Evolutionary conservation across 352 stramenopile genomes (phyloP).

Genomic region (Thalassiosira livingstoniorum): DNA sequence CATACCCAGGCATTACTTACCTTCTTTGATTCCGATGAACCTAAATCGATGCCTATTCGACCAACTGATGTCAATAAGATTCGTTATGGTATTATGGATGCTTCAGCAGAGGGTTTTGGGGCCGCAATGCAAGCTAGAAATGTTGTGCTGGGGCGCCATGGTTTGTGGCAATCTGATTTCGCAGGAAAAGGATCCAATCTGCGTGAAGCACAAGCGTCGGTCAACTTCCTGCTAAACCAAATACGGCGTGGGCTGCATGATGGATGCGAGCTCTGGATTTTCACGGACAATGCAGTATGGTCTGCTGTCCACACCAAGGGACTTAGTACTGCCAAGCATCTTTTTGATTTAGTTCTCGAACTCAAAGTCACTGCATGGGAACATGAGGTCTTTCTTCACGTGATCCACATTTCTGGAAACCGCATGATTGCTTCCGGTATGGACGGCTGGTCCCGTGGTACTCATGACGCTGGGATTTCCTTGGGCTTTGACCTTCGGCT

Average conservation of each 20-base stretch:
- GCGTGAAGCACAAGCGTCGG: neutral
- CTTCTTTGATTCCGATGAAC: neutral
- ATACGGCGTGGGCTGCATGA: neutral
- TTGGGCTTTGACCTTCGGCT: neutral
- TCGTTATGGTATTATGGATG: neutral
- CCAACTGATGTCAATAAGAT: neutral
- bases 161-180: neutral
- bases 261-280: neutral
- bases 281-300: neutral
- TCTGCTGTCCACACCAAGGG: neutral
- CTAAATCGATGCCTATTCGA: neutral
- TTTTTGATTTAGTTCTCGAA: neutral
- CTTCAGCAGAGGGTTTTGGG: neutral
- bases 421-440: neutral
- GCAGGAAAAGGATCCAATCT: neutral
- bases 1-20: neutral
- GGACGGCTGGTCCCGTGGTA: neutral
- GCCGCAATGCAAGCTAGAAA: neutral
- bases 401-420: neutral
- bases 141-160: neutral
- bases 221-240: neutral
- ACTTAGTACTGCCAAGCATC: neutral
- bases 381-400: neutral
- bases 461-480: neutral
- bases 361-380: neutral